These are phyloP conservation scores for Lignosus rhinocerotis DNA, from an alignment of 1,284 basidiomycete species.

Conservation along the genomic window DNA sequence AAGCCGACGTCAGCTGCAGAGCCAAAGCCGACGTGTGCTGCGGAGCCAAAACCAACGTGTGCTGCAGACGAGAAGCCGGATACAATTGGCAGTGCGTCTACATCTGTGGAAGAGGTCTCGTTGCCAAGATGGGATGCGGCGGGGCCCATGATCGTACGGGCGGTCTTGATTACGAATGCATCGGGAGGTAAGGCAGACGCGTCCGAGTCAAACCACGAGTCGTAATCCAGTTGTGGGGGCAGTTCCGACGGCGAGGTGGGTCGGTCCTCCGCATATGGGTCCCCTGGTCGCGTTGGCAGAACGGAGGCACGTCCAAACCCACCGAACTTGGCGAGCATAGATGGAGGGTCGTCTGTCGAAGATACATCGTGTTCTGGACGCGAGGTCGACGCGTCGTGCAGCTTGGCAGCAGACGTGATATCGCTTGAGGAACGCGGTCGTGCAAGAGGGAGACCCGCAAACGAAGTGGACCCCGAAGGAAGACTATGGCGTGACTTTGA, in stretches of 20 bases:
- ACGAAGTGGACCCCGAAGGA: slow-evolving; percentile 17
- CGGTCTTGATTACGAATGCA: slow-evolving; percentile 28
- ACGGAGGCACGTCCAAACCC: slow-evolving; percentile 27
- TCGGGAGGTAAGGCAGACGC: slow-evolving; percentile 26
- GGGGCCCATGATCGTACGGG: slow-evolving; percentile 17
- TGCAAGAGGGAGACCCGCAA: not conserved
- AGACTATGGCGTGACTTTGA: not conserved
- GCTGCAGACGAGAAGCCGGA: slow-evolving; percentile 1
- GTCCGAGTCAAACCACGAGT: slow-evolving; percentile 58
- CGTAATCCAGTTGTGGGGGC: slow-evolving; percentile 46
- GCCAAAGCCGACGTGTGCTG: not conserved
- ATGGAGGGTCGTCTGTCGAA: not conserved
- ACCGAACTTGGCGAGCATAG: slow-evolving; percentile 24
- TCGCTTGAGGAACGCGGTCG: slow-evolving; percentile 2
- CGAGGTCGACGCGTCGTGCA: not conserved
- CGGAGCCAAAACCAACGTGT: slow-evolving; percentile 2
- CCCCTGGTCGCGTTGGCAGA: slow-evolving; percentile 10
- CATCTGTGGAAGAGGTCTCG: not conserved
- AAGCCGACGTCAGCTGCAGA: slow-evolving; percentile 10
- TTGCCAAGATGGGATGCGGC: not conserved
- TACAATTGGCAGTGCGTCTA: not conserved
- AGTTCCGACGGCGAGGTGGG: slow-evolving; percentile 42
- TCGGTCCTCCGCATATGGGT: slow-evolving; percentile 17
- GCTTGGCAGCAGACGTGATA: slow-evolving; percentile 19
- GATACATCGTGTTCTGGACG: not conserved